Evolutionary conservation across 441 rosid genomes (phyloP).

Genomic region (Arabidopsis hybrid): DNA sequence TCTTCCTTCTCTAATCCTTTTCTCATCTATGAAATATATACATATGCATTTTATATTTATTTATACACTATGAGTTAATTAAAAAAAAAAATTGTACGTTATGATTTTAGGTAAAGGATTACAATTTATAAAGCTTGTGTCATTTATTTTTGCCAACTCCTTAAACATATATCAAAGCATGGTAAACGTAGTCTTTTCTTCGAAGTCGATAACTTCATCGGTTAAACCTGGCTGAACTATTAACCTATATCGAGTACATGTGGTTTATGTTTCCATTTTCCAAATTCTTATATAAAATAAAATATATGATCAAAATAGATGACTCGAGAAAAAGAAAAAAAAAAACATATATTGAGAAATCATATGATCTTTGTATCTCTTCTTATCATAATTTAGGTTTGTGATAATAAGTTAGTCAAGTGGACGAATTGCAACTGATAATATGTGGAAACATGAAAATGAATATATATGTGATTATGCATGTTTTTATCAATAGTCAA

Average conservation of each 20-base stretch:
- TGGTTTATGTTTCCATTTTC: not conserved
- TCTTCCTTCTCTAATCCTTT: conserved; percentile 25
- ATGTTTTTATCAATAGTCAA: not conserved
- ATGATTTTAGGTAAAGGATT: no score
- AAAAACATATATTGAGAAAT: not conserved
- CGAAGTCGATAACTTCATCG: no score
- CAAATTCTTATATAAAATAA: no score
- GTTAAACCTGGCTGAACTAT: no score
- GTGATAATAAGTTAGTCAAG: not conserved
- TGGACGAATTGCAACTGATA: no score
- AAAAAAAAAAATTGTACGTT: no score
- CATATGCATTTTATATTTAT: not conserved
- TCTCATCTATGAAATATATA: not conserved
- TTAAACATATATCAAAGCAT: no score
- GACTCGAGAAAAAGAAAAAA: no score
- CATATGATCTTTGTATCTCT: not conserved
- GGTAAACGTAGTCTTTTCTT: no score
- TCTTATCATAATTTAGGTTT: not conserved
- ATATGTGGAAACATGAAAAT: not conserved
- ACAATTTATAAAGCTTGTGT: no score
- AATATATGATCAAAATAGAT: not conserved
- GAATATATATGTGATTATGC: not conserved
- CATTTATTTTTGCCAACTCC: not conserved
- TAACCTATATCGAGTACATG: no score
- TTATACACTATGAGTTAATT: not conserved